Base-by-base conservation (phyloP, 768 basidiomycete genomes). In the Suillus plorans region DNA sequence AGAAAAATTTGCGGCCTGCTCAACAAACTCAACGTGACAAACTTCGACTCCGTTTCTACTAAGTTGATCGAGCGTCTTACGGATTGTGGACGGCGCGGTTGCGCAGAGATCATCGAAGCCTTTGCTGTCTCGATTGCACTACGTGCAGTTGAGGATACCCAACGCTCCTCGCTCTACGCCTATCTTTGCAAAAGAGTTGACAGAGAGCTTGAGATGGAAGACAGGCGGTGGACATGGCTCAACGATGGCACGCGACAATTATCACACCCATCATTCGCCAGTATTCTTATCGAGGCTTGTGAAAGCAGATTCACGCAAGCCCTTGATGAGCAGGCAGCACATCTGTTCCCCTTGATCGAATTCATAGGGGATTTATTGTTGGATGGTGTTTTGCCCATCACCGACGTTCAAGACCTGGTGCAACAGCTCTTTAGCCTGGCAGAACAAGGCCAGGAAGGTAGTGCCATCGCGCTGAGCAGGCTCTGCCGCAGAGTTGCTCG, bases 11-110 rank as follows among this genome's bases (percentile, higher is more conserved):
- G 85, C 71, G 79, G 83, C 50, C 72, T 86, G 62, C 79, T 87
- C 67, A 87, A 87, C 82, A 86, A 84, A 78, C 78, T 87, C 44
- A 84, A 85, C 4, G 73, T 80, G 66, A 79, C 82, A 66, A 81
- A 80, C 66, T 84, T 86, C 74, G 82, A 83, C 60, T 77, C 78
- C 47, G 81, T 86, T 67, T 80, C 84, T 47, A 72, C 77, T 50
- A 80, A 82, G 69, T 83, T 86, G 67, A 76, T 84, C 57, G 77
- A 77, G 34, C 82, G 81, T 79, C 82, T 83, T 53, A 81, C 84
- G 74, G 79, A 77, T 67, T 80, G 80, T 14, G 77, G 80, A 69
- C 72, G 79, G 63, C 80, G 82, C 71, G 81, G 74, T 37, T 82
- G 85, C 69, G 81, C 81, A 22, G 79, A 78, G 56, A 80, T 80